Conservation (phyloP, 2,329 filamentous ascomycete genomes). For the Gremmenia infestans region DNA sequence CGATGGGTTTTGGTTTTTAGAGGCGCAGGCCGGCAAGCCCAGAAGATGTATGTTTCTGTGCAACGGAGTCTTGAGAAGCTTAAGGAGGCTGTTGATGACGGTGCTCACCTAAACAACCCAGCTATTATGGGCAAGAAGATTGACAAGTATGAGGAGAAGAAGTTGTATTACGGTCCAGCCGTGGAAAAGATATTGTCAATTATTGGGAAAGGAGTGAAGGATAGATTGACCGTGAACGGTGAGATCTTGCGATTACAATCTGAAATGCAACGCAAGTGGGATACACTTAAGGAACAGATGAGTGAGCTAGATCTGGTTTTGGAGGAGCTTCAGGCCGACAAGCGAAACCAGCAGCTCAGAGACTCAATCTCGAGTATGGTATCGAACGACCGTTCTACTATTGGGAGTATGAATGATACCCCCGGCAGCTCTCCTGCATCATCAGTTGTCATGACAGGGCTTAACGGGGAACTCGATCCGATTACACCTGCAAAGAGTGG, state of each 20-base stretch:
- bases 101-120: constrained; percentile 67
- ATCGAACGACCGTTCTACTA: constrained; percentile 41
- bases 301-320: constrained; percentile 68
- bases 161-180: constrained; percentile 86
- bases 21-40: constrained; percentile 83
- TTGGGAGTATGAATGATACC: constrained; percentile 41
- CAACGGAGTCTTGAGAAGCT: constrained; percentile 81
- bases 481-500: constrained; percentile 29
- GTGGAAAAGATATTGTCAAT: constrained; percentile 88
- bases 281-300: constrained; percentile 70
- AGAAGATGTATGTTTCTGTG: constrained; percentile 96
- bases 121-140: constrained; percentile 72
- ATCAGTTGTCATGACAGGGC: constrained; percentile 53
- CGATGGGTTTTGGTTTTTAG: constrained; percentile 95
- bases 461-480: constrained; percentile 36
- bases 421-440: constrained; percentile 61
- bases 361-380: constrained; percentile 93
- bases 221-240: constrained; percentile 93
- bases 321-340: constrained; percentile 64
- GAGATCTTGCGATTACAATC: constrained; percentile 83
- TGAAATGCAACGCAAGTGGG: constrained; percentile 81
- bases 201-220: constrained; percentile 91
- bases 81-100: constrained; percentile 70
- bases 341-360: constrained; percentile 68
- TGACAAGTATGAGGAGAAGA: constrained; percentile 92